Percentiles rank a stretch among this genome's conserved stretches.
Conservation (phyloP, 129 eudicot genomes). For the Tanacetum coccineum region DNA sequence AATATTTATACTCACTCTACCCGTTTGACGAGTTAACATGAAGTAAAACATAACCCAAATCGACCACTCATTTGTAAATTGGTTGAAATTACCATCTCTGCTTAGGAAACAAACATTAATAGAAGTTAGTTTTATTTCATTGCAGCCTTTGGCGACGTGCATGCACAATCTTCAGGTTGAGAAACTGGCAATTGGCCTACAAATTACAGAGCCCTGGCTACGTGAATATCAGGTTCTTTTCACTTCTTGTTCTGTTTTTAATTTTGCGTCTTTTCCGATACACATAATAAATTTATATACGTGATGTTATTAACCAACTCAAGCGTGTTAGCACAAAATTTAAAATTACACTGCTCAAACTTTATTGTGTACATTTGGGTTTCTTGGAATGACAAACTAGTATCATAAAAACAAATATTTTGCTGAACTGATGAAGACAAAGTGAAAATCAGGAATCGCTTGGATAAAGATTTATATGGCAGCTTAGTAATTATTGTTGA, state of each 20-base stretch:
- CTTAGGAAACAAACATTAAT: background rate
- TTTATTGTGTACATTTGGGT: background rate
- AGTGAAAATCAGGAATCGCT: too few species aligned
- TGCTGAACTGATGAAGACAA: too few species aligned
- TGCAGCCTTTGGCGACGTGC: conserved; percentile 95
- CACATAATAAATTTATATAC: background rate
- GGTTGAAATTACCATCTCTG: too few species aligned
- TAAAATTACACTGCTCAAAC: background rate
- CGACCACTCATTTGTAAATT: too few species aligned
- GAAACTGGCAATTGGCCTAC: conserved; percentile 85
- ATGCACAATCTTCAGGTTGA: conserved; percentile 84
- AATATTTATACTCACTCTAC: too few species aligned
- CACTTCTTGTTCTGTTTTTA: background rate
- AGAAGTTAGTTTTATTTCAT: conserved; percentile 1
- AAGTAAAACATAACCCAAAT: too few species aligned
- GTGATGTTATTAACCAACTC: too few species aligned
- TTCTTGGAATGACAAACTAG: too few species aligned
- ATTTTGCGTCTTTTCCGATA: background rate
- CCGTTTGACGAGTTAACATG: too few species aligned
- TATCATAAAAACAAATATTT: too few species aligned
- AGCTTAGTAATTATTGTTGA: too few species aligned
- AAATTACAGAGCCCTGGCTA: conserved; percentile 89
- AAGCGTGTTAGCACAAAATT: background rate
- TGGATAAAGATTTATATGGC: too few species aligned
- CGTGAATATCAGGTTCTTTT: conserved; percentile 91